Evolutionary conservation across 495 filamentous ascomycete species (phyloP).

Genomic region (Aspergillus bertholletiae): DNA sequence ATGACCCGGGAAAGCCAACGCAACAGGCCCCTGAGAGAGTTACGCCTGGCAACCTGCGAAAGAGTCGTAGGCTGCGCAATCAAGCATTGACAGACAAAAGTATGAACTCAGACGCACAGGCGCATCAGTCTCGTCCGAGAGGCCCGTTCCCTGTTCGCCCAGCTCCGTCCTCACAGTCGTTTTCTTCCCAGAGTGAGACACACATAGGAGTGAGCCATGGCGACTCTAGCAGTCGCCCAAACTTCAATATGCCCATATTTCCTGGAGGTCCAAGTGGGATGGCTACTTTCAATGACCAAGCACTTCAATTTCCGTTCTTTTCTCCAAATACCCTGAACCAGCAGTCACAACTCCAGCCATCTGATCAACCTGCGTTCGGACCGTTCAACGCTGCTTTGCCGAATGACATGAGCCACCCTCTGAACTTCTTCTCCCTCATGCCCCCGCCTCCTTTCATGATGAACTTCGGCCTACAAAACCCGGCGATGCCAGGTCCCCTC

Average conservation of each 20-base stretch:
- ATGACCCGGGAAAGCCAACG: not conserved
- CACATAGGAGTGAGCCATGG: not conserved
- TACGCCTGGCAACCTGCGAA: not conserved
- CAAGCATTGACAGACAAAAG: not conserved
- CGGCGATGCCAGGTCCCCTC: constrained; percentile 2
- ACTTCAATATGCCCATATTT: constrained; percentile 2
- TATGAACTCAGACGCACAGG: not conserved
- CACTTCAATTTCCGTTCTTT: constrained; percentile 7
- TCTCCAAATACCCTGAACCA: constrained; percentile 7
- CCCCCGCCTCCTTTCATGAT: constrained; percentile 10
- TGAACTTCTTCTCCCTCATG: constrained; percentile 5
- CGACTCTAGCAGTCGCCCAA: not conserved
- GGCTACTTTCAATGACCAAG: not conserved
- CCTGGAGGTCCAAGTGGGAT: not conserved
- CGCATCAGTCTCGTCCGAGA: not conserved
- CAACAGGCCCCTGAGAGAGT: not conserved
- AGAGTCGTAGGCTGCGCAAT: constrained; percentile 1
- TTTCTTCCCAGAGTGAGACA: not conserved
- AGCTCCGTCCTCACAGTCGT: not conserved
- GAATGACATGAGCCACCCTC: constrained; percentile 7
- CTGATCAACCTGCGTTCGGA: constrained; percentile 10
- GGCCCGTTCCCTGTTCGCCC: not conserved
- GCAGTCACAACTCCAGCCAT: constrained; percentile 4
- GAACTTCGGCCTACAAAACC: constrained; percentile 8
- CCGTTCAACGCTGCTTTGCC: constrained; percentile 16